Percentiles rank a stretch among this genome's conserved stretches.
These are phyloP conservation scores for Rhytidiadelphus loreus DNA, from an alignment of 225 moss, liverwort and hornwort genomes.

Conservation along the genomic window DNA sequence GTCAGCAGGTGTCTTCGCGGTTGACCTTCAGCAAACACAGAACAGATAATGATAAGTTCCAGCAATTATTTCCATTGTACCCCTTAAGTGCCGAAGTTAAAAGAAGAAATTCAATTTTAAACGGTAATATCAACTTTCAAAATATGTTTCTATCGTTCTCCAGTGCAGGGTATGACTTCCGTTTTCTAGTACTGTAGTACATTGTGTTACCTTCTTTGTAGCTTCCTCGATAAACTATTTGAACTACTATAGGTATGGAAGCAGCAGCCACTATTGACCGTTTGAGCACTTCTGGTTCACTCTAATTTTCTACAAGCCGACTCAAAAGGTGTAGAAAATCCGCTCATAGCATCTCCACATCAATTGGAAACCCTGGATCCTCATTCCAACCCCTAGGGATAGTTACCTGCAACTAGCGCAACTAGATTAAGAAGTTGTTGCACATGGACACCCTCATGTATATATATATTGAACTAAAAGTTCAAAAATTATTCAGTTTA, in stretches of 20 bases:
- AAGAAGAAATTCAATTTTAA: not conserved
- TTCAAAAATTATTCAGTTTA: not conserved
- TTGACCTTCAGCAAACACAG: conserved; percentile 19
- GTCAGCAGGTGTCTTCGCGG: conserved; percentile 46
- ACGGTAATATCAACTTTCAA: not conserved
- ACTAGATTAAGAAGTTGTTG: not conserved
- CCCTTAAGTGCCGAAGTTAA: not conserved
- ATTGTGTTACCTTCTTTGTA: not conserved
- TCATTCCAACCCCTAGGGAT: not conserved
- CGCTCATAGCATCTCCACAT: not conserved
- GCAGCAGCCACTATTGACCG: not conserved
- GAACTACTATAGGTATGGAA: not conserved
- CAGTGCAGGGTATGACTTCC: not conserved
- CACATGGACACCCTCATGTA: not conserved
- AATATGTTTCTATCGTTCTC: not conserved
- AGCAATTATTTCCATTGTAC: not conserved
- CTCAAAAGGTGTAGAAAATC: not conserved
- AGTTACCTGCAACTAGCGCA: not conserved
- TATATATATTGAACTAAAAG: not conserved
- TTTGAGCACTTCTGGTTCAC: not conserved
- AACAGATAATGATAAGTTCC: not conserved
- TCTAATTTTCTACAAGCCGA: not conserved
- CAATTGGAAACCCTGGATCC: not conserved
- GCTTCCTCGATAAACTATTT: not conserved
- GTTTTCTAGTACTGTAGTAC: not conserved